Evolutionary conservation across 352 stramenopile genomes (phyloP).

Genomic region (Globisporangium paddicum): DNA sequence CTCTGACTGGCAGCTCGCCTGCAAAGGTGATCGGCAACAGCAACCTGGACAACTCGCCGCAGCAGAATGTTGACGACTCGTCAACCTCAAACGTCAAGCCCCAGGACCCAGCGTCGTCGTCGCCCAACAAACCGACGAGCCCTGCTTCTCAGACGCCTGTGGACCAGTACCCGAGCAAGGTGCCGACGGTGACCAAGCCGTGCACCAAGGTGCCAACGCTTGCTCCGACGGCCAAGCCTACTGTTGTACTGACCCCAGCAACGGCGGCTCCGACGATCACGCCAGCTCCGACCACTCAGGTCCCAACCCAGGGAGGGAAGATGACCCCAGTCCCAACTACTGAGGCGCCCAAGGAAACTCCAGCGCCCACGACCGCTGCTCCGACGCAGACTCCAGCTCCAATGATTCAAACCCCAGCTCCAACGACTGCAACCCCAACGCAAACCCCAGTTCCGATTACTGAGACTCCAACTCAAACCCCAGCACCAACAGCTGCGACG

Average conservation of each 20-base stretch:
- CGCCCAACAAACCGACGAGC: slow-evolving; percentile 4
- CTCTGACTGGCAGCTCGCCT: not conserved
- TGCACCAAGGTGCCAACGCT: slow-evolving; percentile 10
- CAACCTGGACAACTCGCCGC: slow-evolving; percentile 13
- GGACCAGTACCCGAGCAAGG: slow-evolving; percentile 14
- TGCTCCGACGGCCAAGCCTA: slow-evolving; percentile 4
- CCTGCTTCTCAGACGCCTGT: slow-evolving; percentile 6
- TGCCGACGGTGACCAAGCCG: slow-evolving; percentile 10
- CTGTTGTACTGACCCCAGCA: not conserved
- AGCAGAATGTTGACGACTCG: slow-evolving; percentile 11
- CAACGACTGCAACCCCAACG: not conserved
- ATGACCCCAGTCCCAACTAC: slow-evolving; percentile 5
- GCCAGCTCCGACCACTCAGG: slow-evolving; percentile 2
- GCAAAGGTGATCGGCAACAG: not conserved
- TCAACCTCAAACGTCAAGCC: slow-evolving; percentile 12
- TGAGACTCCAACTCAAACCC: not conserved
- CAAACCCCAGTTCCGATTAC: not conserved
- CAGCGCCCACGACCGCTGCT: not conserved
- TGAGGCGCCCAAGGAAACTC: not conserved
- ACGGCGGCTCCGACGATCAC: slow-evolving; percentile 1
- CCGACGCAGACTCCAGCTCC: not conserved
- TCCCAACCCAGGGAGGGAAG: slow-evolving; percentile 5
- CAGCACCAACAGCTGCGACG: not conserved
- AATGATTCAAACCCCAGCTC: not conserved
- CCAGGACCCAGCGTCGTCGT: not conserved